Evolutionary conservation across 2,329 filamentous ascomycete genomes (phyloP), one percentile per base, ranked within the genome.

Genomic region (Fusarium concolor): DNA sequence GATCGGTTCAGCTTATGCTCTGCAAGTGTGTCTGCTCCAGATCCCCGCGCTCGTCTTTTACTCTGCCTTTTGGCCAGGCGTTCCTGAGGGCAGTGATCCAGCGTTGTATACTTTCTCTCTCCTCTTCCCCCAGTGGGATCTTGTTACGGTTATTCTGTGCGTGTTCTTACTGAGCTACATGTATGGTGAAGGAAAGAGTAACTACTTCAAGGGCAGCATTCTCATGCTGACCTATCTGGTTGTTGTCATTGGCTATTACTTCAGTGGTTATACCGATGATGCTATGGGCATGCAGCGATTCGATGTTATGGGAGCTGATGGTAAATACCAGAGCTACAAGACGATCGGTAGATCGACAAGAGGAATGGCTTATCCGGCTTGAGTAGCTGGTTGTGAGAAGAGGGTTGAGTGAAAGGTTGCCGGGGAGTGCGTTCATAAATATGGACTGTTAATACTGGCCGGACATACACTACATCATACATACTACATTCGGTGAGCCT

Each of bases 171-270:
- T 99, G 70, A 97, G 94, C 75, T 97, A 98, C 83, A 95, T 99
- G 84, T 97, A 98, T 74, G 93, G 95, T 51, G 96, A 99, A 81
- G 96, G 96, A 39, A 99, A 99, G 88, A 98, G 94, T 84, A 99
- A 99, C 80, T 99, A 99, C 80, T 99, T 99, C 88, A 99, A 99
- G 83, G 96, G 96, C 51, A 97, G 93, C 69, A 97, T 98, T 72
- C 85, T 99, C 52, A 89, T 98, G 67, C 83, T 99, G 50, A 96
- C 93, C 33, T 99, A 99, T 78, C 80, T 98, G 24, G 96, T 98
- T 28, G 93, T 99, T 47, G 84, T 97, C 28, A 88, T 93, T 43
- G 96, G 96, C 2, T 99, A 96, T 83, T 98, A 93, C 80, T 91
- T 97, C 61, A 93, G 93, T 52, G 84, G 87, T 28, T 88, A 77